Evolutionary conservation across 148 eudicot genomes (phyloP), one percentile per base, ranked within the genome.

Genomic region (Chenopodium suecicum): DNA sequence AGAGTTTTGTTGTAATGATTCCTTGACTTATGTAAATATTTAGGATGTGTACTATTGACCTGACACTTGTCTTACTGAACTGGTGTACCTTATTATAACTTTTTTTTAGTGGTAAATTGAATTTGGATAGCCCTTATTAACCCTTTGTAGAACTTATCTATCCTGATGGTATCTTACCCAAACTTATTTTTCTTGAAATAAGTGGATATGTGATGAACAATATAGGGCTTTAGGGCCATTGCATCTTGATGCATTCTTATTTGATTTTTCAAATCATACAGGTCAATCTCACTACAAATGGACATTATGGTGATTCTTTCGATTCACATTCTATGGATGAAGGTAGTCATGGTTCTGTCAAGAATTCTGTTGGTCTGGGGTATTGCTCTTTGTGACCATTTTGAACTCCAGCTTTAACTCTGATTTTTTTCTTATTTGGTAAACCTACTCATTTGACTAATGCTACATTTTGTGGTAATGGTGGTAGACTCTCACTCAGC

Each of bases 261-360:
- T 65, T 54, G 23, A 66, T 29, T 60, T 19, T 25, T 41, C 11
- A 65, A 68, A 81, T 63, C 70, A 8, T 85, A 73, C 89, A 92
- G 95, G 86, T 89, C 79, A 86, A 85, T 80, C 82, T 88, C 34
- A 78, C 70, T 81, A 79, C 87, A 81, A 92, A 88, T 87, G 89
- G 80, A 78, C 86, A 73, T 81, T 58, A 64, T 47, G 86, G 65
- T 71, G 89, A 88, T 72, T 87, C 94, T 66, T 87, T 87, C 60
- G 86, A 88, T 85, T 91, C 93, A 31, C 73, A 73, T 78, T 80
- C 77, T 37, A 82, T 67, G 74, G 86, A 81, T 64, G 86, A 78
- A 75, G 92, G 85, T 70, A 48, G 82, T 77, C 82, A 84, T 79
- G 79, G 74, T 82, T 83, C 90, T 47, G 85, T 76, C 48, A 79